phyloP scores from a whole-genome alignment of 2,329 filamentous ascomycete genomes.

The Spiromastix sp. region DNA sequence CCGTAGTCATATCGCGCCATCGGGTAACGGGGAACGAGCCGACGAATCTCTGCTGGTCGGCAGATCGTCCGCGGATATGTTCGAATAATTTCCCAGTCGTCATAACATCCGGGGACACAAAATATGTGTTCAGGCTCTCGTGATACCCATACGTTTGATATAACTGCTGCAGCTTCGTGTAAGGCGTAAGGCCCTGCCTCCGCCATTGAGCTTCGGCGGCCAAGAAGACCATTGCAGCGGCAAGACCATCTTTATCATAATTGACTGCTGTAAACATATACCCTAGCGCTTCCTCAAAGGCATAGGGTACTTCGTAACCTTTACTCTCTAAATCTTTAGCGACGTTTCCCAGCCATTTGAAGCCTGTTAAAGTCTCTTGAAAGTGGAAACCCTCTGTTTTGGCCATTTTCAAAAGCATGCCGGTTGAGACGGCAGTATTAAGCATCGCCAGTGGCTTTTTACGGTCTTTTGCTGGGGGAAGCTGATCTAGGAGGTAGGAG shows the following conservation, averaged over 20 bases:
- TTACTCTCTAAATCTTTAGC: conserved; percentile 40
- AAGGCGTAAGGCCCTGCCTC: conserved; percentile 44
- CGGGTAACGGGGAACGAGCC: conserved; percentile 43
- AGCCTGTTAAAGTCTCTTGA: conserved; percentile 53
- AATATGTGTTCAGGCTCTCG: conserved; percentile 54
- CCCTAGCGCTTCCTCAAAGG: conserved; percentile 56
- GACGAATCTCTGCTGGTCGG: conserved; percentile 35
- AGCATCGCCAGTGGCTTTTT: conserved; percentile 41
- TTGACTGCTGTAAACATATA: conserved; percentile 56
- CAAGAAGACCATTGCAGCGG: conserved; percentile 50
- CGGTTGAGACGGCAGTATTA: conserved; percentile 53
- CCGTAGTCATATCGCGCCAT: conserved; percentile 53
- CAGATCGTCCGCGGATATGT: conserved; percentile 38
- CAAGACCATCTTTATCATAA: conserved; percentile 55
- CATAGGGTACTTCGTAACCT: conserved; percentile 45
- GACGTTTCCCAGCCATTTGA: conserved; percentile 58
- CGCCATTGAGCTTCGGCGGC: conserved; percentile 43
- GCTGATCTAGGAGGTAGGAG: conserved; percentile 39
- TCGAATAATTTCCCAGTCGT: conserved; percentile 46
- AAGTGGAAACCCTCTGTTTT: conserved; percentile 45
- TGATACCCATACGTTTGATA: conserved; percentile 51
- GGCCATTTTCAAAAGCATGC: conserved; percentile 52
- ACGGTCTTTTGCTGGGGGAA: conserved; percentile 16
- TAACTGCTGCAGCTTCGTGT: conserved; percentile 45
- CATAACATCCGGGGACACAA: conserved; percentile 46